Percentiles rank a stretch among this genome's conserved stretches.
phyloP scores from a whole-genome alignment of 495 filamentous ascomycete genomes.

The Neurospora sp. region DNA sequence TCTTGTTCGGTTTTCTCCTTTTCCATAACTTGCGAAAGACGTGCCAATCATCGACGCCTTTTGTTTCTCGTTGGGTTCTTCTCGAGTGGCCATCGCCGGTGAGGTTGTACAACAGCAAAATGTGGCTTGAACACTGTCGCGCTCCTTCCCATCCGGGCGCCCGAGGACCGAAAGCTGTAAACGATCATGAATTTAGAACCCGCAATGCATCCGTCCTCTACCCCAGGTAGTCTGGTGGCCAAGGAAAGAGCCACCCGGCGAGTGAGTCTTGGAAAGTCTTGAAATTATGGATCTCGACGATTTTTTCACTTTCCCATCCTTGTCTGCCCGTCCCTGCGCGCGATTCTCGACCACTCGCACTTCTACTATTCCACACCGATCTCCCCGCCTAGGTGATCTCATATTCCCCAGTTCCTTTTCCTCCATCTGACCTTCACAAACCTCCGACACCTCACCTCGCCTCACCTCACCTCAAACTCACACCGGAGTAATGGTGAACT shows the following conservation, averaged over 20 bases:
- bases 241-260: background rate
- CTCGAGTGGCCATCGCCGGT: background rate
- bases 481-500: background rate
- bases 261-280: background rate
- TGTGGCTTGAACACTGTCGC: constrained; percentile 6
- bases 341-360: background rate
- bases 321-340: background rate
- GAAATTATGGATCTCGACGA: background rate
- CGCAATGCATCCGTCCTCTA: background rate
- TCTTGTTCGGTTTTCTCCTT: background rate
- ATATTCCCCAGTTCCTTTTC: background rate
- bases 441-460: background rate
- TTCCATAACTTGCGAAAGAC: background rate
- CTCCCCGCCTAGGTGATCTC: background rate
- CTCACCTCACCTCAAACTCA: background rate
- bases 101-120: constrained; percentile 10
- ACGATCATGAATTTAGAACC: background rate
- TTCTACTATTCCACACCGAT: background rate
- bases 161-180: background rate
- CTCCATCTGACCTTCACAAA: background rate
- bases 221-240: background rate
- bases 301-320: background rate
- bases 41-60: background rate
- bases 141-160: background rate
- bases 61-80: background rate